phyloP scores from a whole-genome alignment of 345 rosid species.

The Salix suchowensis region DNA sequence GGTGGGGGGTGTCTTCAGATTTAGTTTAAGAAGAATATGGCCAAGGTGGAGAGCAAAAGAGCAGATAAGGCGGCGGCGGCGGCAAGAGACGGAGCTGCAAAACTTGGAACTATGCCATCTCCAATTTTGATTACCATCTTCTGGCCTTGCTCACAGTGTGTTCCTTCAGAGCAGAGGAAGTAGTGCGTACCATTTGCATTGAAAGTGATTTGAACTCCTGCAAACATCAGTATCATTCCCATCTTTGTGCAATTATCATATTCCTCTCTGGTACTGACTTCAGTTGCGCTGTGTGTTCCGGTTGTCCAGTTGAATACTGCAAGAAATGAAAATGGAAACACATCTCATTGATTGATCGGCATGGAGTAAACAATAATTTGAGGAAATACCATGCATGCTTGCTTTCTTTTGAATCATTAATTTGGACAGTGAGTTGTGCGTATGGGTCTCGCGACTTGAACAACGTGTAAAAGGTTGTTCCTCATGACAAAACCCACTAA shows the following conservation, averaged over 20 bases:
- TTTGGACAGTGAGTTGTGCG: too few relatives aligned
- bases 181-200: conserved; percentile 12
- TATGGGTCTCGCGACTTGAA: too few relatives aligned
- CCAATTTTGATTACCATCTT: conserved; percentile 23
- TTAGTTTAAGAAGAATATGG: background rate
- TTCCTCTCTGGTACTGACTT: background rate
- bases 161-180: conserved; percentile 24
- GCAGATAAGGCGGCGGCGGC: background rate
- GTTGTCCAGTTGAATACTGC: conserved; percentile 19
- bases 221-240: background rate
- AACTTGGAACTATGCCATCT: conserved; percentile 7
- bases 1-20: background rate
- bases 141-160: conserved; percentile 30
- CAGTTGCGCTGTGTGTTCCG: conserved; percentile 19
- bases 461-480: too few relatives aligned
- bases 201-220: background rate
- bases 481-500: too few relatives aligned
- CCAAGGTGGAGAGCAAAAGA: background rate
- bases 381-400: too few relatives aligned
- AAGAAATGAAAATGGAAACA: background rate
- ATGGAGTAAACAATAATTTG: too few relatives aligned
- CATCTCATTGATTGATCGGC: too few relatives aligned
- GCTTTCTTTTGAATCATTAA: too few relatives aligned
- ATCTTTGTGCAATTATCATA: conserved; percentile 22
- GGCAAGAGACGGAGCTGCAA: conserved; percentile 5